A percentile compares a stretch with the other conserved stretches of the same genome.
Evolutionary conservation across 2,329 filamentous ascomycete genomes (phyloP).

Genomic region (Decorospora gaudefroyi): DNA sequence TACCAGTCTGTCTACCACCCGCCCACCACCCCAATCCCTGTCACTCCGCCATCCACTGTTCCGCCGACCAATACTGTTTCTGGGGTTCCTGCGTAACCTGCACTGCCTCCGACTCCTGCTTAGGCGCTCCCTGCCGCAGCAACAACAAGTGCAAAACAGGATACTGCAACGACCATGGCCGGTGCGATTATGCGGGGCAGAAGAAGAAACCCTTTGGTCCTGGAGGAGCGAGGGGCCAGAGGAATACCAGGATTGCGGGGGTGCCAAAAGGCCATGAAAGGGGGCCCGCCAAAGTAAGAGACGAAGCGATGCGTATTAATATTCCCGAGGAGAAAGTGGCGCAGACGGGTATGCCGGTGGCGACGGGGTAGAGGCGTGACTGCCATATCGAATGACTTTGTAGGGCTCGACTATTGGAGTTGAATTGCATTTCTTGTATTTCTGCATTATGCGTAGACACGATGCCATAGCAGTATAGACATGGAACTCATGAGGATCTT

Average conservation of each 20-base stretch:
- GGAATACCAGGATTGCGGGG: slow-evolving; percentile 23
- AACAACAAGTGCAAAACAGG: slow-evolving; percentile 43
- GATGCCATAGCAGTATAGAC: too few relatives aligned
- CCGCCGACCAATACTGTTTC: slow-evolving; percentile 34
- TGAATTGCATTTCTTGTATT: too few relatives aligned
- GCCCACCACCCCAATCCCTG: slow-evolving; percentile 30
- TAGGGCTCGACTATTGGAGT: too few relatives aligned
- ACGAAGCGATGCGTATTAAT: slow-evolving; percentile 37
- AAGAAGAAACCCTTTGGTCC: slow-evolving; percentile 31
- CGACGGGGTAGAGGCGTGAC: neutral
- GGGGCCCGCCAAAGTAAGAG: slow-evolving; percentile 39
- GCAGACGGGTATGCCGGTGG: slow-evolving; percentile 26
- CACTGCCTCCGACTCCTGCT: slow-evolving; percentile 21
- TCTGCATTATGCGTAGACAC: too few relatives aligned
- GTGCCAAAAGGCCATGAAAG: slow-evolving; percentile 29
- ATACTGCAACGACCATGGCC: slow-evolving; percentile 35
- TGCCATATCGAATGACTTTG: too few relatives aligned
- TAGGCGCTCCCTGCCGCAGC: slow-evolving; percentile 32
- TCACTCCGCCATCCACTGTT: slow-evolving; percentile 29
- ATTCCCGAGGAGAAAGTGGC: slow-evolving; percentile 30
- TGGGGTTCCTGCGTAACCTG: slow-evolving; percentile 38
- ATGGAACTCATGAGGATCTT: too few relatives aligned
- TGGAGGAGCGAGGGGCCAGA: slow-evolving; percentile 22
- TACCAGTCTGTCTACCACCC: slow-evolving; percentile 14
- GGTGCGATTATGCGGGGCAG: slow-evolving; percentile 36